Evolutionary conservation across 2,329 filamentous ascomycete genomes (phyloP).

Genomic region (Diaporthe australafricana): DNA sequence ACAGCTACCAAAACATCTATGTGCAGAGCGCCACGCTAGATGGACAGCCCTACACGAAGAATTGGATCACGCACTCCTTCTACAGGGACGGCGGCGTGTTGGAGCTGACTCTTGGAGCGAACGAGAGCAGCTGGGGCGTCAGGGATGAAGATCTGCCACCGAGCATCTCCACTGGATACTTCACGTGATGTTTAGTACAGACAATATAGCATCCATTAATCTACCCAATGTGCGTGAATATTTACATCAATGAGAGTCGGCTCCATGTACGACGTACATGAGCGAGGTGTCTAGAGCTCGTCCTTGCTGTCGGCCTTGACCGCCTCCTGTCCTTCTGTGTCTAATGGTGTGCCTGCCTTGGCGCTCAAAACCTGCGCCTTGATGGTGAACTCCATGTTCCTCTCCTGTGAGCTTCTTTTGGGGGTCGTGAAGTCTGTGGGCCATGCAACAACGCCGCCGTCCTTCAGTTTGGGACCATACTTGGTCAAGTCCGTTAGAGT

Average conservation of each 20-base stretch:
- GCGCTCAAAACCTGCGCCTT: conserved; percentile 49
- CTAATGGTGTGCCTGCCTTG: conserved; percentile 38
- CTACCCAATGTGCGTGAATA: neutral
- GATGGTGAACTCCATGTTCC: conserved; percentile 50
- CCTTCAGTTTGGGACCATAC: conserved; percentile 42
- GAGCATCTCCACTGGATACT: conserved; percentile 45
- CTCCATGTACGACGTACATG: neutral
- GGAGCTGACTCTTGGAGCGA: conserved; percentile 62
- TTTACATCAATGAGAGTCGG: neutral
- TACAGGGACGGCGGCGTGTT: conserved; percentile 67
- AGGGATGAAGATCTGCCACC: conserved; percentile 61
- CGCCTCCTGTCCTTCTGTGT: conserved; percentile 11
- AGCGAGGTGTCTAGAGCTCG: conserved; percentile 9
- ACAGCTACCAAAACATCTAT: conserved; percentile 64
- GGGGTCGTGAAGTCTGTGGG: conserved; percentile 46
- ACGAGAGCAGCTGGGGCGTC: conserved; percentile 67
- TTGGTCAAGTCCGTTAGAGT: conserved; percentile 43
- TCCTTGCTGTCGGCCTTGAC: conserved; percentile 32
- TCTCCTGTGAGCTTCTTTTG: conserved; percentile 38
- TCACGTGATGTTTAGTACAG: conserved; percentile 6
- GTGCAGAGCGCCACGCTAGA: conserved; percentile 69
- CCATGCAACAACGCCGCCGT: conserved; percentile 47
- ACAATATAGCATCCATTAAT: too few species aligned
- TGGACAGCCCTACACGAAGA: conserved; percentile 65
- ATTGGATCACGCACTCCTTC: conserved; percentile 72